Conservation (phyloP, 805 yeast genomes). For the Blastobotrys muscicola region DNA sequence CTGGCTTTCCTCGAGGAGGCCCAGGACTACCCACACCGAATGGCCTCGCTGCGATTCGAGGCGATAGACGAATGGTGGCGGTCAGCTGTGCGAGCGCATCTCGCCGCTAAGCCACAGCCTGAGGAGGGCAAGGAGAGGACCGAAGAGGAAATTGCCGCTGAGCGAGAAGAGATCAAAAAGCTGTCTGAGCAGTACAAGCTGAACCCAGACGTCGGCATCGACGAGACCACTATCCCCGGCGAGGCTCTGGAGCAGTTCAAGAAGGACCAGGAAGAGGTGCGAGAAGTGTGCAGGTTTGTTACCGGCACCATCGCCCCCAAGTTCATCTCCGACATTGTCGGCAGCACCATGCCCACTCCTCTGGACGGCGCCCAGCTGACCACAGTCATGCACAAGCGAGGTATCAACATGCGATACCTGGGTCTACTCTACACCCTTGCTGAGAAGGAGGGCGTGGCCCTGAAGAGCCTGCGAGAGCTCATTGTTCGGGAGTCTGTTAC, state of each 20-base stretch:
- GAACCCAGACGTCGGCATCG: conserved; percentile 67
- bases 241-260: conserved; percentile 30
- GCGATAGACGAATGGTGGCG: conserved; percentile 89
- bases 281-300: conserved; percentile 60
- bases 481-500: conserved; percentile 63
- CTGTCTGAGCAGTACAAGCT: conserved; percentile 47
- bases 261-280: conserved; percentile 54
- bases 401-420: conserved; percentile 83
- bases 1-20: conserved; percentile 56
- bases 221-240: conserved; percentile 29
- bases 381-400: conserved; percentile 59
- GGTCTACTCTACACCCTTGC: conserved; percentile 46
- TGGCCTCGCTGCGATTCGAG: conserved; percentile 72
- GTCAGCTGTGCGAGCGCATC: conserved; percentile 46
- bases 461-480: conserved; percentile 37
- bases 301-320: conserved; percentile 50
- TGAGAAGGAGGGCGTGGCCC: conserved; percentile 27
- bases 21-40: conserved; percentile 68
- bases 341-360: conserved; percentile 48
- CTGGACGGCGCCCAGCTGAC: conserved; percentile 74
- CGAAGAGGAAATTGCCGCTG: conserved; percentile 33
- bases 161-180: conserved; percentile 21
- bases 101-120: conserved; percentile 19
- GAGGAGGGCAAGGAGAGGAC: conserved; percentile 19
- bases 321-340: conserved; percentile 46